These are phyloP conservation scores for Colletotrichum tropicale DNA, from an alignment of 2,329 filamentous ascomycete species.

Conservation along the genomic window DNA sequence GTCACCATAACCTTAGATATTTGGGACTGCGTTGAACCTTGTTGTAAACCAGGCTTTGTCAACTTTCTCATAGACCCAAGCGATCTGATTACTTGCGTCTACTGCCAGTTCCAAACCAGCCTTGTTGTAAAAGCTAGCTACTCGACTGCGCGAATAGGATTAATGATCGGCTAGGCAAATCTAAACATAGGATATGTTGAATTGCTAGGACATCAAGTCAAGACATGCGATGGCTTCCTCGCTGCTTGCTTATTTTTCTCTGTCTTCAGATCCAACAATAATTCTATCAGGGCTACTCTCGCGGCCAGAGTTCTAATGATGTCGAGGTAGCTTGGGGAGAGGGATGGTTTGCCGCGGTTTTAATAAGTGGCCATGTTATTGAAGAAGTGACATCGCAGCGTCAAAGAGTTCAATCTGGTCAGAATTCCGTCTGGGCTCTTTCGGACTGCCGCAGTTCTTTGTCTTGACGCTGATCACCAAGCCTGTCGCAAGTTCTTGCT, in stretches of 20 bases:
- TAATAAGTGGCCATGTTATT: not conserved
- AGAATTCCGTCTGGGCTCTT: not conserved
- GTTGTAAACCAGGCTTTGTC: rapidly evolving
- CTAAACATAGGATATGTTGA: not conserved
- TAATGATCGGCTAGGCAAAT: not conserved
- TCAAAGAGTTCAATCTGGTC: not conserved
- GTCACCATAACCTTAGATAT: not conserved
- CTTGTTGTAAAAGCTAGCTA: rapidly evolving
- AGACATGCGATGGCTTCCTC: not conserved
- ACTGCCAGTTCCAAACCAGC: not conserved
- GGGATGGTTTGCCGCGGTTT: too few relatives aligned
- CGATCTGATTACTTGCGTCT: not conserved
- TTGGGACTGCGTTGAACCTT: not conserved
- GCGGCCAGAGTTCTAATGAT: not conserved
- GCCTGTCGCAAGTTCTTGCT: not conserved
- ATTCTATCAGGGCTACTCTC: not conserved
- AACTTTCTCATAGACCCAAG: not conserved
- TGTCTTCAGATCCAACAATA: not conserved
- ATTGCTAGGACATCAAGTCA: rapidly evolving
- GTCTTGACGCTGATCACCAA: not conserved
- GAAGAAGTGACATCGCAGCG: not conserved
- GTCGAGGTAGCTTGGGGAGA: not conserved
- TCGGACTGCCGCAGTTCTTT: not conserved
- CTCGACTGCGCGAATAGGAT: not conserved
- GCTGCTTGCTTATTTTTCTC: rapidly evolving